Conservation (phyloP, 2,329 filamentous ascomycete species). For the Elsinoe fawcettii region DNA sequence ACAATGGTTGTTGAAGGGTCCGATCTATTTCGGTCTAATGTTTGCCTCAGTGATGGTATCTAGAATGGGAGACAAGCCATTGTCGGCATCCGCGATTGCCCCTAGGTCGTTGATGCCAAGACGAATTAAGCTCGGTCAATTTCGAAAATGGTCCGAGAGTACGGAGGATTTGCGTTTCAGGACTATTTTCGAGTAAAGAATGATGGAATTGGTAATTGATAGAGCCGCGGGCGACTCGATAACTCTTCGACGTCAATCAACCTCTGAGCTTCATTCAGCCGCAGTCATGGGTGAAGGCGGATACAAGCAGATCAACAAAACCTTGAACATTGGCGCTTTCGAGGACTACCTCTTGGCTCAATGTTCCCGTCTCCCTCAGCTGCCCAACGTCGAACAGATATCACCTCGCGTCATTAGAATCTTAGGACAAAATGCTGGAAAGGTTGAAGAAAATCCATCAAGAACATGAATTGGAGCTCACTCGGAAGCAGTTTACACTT, state of each 20-base stretch:
- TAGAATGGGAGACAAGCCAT: too few relatives aligned
- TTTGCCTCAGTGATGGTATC: too few relatives aligned
- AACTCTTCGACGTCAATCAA: background rate
- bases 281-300: conserved; percentile 18
- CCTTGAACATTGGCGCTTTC: conserved; percentile 21
- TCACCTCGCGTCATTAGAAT: conserved; percentile 21
- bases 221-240: background rate
- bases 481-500: conserved; percentile 28
- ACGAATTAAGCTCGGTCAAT: too few relatives aligned
- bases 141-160: too few relatives aligned
- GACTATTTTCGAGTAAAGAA: too few relatives aligned
- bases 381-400: conserved; percentile 21
- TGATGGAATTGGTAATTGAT: too few relatives aligned
- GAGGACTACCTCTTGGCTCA: conserved; percentile 23
- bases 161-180: too few relatives aligned
- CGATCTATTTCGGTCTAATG: too few relatives aligned
- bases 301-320: conserved; percentile 24
- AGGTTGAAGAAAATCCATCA: conserved; percentile 9
- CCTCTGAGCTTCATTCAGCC: background rate
- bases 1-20: too few relatives aligned
- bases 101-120: too few relatives aligned
- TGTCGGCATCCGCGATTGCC: too few relatives aligned
- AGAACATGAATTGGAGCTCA: background rate
- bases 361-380: conserved; percentile 17
- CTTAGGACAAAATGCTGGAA: conserved; percentile 23